Evolutionary conservation across 257 asterid species (phyloP), one percentile per base, ranked within the genome.

Genomic region (Phtheirospermum japonicum): DNA sequence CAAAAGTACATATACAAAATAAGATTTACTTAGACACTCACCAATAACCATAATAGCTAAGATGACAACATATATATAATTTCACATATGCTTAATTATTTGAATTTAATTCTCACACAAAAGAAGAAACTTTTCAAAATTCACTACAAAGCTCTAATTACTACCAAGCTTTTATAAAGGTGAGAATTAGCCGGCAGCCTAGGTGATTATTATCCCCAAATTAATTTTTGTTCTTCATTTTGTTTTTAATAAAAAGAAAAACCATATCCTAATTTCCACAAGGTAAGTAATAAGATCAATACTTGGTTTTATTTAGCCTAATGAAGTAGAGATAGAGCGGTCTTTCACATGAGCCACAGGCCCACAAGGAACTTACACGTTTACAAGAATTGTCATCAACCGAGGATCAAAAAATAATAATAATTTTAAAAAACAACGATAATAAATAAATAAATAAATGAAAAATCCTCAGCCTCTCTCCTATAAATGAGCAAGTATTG

Each of bases 401-500:
- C 4, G 4, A 9, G 2, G 2, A 6, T 36, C 5, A 40, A 8
- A 8, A 40, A 50, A 19, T 18, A 0, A 50, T n/a, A 50, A 50
- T 50, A 48, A 18, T n/a, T n/a, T n/a, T n/a, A n/a, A n/a, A n/a
- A n/a, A n/a, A n/a, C n/a, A n/a, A n/a, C n/a, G n/a, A n/a, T n/a
- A n/a, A 50, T 19, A 50, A 18, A 7, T 50, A 19, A 18, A 40
- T 11, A 9, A 50, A 9, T 9, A 50, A 50, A 18, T 16, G 28
- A 2, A n/a, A 14, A 48, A 6, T 17, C 61, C 57, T 33, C 57
- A 9, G 14, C 17, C 65, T 55, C 68, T 59, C 71, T 64, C 74
- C 80, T 80, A 80, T 80, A 80, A 77, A 77, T 71, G 30, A 65
- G 65, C 72, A 33, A n/a, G 39, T 39, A 54, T 43, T 62, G 73